Base-by-base conservation (phyloP, 257 asterid species). In the Gynochthodes officinalis region DNA sequence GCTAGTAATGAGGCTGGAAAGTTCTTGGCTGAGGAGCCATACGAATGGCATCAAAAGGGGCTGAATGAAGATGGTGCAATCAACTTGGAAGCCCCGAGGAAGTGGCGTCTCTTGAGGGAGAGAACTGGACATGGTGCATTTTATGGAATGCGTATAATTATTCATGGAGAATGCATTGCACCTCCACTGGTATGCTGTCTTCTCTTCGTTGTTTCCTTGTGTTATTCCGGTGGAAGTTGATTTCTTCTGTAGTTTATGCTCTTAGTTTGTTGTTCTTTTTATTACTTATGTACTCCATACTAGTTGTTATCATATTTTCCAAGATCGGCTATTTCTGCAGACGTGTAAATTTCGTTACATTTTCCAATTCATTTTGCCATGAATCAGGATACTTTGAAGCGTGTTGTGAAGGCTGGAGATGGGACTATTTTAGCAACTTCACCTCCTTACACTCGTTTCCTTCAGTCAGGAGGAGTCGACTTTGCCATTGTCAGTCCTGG, bases 111-210 rank as follows among this genome's bases (percentile, higher is more conserved):
- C 30, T 61, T 84, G 68, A 87, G 86, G 86, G 92, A 91, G 84
- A 91, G 79, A 83, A 91, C 96, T 10, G 94, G 98, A 61, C 99
- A 82, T 76, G 96, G 99, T 8, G 99, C 98, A 32, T 85, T 94
- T 79, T 78, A 89, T 77, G 97, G 95, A 72, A 88, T 92, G 97
- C 84, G 83, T 25, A 80, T 92, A 46, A 79, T 94, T 48, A 81
- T 87, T 3, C 90, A 94, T 42, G 99, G 98, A 72, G 99, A 91
- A 73, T 90, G 93, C 86, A 83, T 89, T 79, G 95, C 90, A 76
- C 99, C 99, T 79, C 89, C 99, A 62, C 71, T 90, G 96, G 97
- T 91, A 83, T 37, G 86, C 35, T 67, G 59, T 42, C 33, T 5
- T 48, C 43, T 18, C 18, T 43, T 62, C 49, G 25, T 49, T 33